Evolutionary conservation across 106 monocot species (phyloP).

Genomic region (Platanthera zijinensis): DNA sequence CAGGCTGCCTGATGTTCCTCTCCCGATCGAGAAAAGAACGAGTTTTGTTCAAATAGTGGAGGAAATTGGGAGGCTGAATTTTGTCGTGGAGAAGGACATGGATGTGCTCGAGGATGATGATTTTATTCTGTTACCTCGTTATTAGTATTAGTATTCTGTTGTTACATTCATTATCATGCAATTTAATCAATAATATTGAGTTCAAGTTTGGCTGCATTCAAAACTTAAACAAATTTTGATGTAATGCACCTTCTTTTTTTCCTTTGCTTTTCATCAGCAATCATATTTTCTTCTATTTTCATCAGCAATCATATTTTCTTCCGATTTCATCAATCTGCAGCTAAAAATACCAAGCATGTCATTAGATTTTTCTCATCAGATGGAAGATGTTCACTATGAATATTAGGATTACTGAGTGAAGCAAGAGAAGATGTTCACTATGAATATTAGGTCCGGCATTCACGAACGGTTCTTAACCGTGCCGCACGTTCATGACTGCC

Average conservation of each 20-base stretch:
- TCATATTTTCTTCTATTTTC: background rate
- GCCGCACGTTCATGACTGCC: no score
- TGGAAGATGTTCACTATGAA: background rate
- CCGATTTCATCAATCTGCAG: background rate
- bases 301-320: background rate
- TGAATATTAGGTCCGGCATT: no score
- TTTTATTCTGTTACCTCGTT: conserved; percentile 49
- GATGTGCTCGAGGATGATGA: conserved; percentile 74
- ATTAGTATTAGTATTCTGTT: conserved; percentile 10
- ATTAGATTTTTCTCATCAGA: background rate
- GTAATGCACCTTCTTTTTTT: background rate
- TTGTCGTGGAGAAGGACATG: conserved; percentile 61
- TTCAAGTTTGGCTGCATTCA: background rate
- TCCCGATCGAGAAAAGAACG: conserved; percentile 38
- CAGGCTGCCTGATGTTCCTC: conserved; percentile 70
- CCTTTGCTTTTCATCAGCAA: background rate
- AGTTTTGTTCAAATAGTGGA: conserved; percentile 69
- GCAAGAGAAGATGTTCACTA: no score
- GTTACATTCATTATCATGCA: background rate
- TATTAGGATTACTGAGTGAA: no score
- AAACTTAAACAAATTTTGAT: background rate
- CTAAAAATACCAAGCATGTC: background rate
- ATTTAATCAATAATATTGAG: no score
- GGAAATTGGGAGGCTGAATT: conserved; percentile 60
- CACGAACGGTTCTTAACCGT: no score